Evolutionary conservation across 192 early-diverging fungal genomes (phyloP), one percentile per base, ranked within the genome.

Genomic region (Dissophora globulifera): DNA sequence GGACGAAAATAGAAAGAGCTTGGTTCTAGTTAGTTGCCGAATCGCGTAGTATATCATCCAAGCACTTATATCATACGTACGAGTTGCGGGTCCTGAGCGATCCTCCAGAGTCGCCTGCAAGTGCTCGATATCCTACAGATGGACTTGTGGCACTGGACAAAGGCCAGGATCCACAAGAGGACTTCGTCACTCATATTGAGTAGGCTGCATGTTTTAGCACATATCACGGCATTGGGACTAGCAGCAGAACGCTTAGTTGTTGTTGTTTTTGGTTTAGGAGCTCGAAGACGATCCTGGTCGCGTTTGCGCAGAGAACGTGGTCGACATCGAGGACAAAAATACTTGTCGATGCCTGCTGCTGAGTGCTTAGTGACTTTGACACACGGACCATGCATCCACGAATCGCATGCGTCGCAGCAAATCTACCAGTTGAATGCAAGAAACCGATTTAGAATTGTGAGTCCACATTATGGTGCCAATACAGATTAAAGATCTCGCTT

Each of bases 371-470:
- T 54, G 27, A 69, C 42, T 8, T 60, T 53, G 9, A 69, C 50
- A 54, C 67, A 69, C 0, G 58, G 50, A 27, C 67, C 67, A 60
- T 69, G 67, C 67, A 69, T 69, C 67, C 67, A 69, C 10, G 58
- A 49, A 22, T 69, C 58, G 33, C 67, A 69, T 17, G 25, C 51
- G 19, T 69, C 58, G 31, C 67, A 69, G 58, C 67, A 61, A 38
- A 69, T 69, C 67, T 69, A 67, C 19, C 43, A 32, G 20, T n/a
- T 19, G 35, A 30, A 27, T n/a, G 15, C 4, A 32, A 26, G 49
- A 16, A 16, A 8, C 9, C 22, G 42, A 48, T 27, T 12, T 43
- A 16, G 35, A 41, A 29, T 13, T 29, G 20, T 38, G 54, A 12
- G 7, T 3, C 6, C n/a, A n/a, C n/a, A n/a, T n/a, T n/a, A n/a